phyloP scores from a whole-genome alignment of 495 filamentous ascomycete genomes.

The Schizothecium vesticola region DNA sequence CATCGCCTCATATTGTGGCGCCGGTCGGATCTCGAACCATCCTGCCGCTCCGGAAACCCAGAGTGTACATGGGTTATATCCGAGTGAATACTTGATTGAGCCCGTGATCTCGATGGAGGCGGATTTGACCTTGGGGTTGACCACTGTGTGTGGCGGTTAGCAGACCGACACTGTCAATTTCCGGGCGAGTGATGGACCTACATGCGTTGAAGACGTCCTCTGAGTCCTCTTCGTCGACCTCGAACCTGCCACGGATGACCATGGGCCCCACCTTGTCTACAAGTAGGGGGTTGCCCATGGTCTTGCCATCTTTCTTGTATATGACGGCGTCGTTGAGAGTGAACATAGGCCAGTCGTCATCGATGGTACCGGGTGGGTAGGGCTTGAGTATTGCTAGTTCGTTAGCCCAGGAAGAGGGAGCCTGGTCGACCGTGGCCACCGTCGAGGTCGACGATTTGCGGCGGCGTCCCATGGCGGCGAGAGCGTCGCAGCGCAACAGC shows the following conservation, averaged over 20 bases:
- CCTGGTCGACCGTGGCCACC: conserved; percentile 22
- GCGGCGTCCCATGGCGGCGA: conserved; percentile 22
- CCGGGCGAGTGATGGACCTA: background rate
- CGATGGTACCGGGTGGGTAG: background rate
- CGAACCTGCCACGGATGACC: conserved; percentile 39
- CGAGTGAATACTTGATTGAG: conserved; percentile 64
- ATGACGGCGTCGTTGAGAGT: conserved; percentile 43
- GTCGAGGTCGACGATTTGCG: conserved; percentile 30
- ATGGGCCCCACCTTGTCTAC: conserved; percentile 38
- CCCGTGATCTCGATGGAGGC: conserved; percentile 59
- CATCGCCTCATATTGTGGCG: conserved; percentile 52
- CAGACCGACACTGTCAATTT: background rate
- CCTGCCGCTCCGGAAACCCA: conserved; percentile 76
- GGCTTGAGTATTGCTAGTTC: conserved; percentile 35
- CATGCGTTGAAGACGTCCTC: conserved; percentile 6
- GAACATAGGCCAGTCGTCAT: conserved; percentile 38
- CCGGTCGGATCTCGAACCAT: conserved; percentile 69
- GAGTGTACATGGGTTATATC: conserved; percentile 57
- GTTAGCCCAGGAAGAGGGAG: conserved; percentile 24
- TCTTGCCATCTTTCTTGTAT: conserved; percentile 35
- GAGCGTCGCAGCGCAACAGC: background rate
- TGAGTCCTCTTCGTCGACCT: conserved; percentile 29
- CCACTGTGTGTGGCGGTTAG: conserved; percentile 39
- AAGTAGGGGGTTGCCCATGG: conserved; percentile 39
- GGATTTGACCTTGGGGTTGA: conserved; percentile 39